Percentiles rank a stretch among this genome's conserved stretches.
Conservation (phyloP, 352 stramenopile species). For the Phytophthora meadii region DNA sequence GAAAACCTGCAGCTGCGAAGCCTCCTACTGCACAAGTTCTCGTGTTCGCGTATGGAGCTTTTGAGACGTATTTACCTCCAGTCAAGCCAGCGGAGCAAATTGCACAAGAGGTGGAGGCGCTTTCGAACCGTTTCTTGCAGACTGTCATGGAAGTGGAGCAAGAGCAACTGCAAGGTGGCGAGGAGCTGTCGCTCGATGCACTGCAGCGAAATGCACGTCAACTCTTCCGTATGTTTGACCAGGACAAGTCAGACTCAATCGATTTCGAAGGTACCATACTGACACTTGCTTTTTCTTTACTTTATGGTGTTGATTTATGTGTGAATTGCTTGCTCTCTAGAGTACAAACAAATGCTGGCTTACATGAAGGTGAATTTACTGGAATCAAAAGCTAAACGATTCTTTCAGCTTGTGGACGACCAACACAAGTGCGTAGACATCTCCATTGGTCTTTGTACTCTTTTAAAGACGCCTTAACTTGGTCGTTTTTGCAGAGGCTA, state of each 20-base stretch:
- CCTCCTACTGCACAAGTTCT: conserved; percentile 55
- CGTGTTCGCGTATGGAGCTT: conserved; percentile 64
- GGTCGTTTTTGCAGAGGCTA: conserved; percentile 43
- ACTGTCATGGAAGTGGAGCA: conserved; percentile 63
- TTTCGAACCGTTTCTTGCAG: conserved; percentile 51
- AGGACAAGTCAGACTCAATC: conserved; percentile 79
- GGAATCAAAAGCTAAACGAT: conserved; percentile 71
- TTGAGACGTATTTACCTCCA: conserved; percentile 63
- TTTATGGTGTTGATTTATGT: not conserved
- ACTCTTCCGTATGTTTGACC: conserved; percentile 76
- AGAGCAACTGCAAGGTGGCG: conserved; percentile 37
- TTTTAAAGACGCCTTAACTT: not conserved
- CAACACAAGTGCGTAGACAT: conserved; percentile 63
- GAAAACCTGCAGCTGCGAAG: conserved; percentile 65
- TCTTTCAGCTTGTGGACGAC: conserved; percentile 77
- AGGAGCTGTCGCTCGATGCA: conserved; percentile 47
- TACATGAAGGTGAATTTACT: conserved; percentile 73
- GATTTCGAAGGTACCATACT: conserved; percentile 63
- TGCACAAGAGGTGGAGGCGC: conserved; percentile 52
- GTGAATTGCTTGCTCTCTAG: conserved; percentile 29
- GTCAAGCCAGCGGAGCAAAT: conserved; percentile 56
- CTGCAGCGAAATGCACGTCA: conserved; percentile 64
- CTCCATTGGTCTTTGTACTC: not conserved
- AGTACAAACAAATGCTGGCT: conserved; percentile 82
- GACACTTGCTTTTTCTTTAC: not conserved